These are phyloP conservation scores for Clonostachys byssicola DNA, from an alignment of 2,329 filamentous ascomycete species.

Conservation along the genomic window DNA sequence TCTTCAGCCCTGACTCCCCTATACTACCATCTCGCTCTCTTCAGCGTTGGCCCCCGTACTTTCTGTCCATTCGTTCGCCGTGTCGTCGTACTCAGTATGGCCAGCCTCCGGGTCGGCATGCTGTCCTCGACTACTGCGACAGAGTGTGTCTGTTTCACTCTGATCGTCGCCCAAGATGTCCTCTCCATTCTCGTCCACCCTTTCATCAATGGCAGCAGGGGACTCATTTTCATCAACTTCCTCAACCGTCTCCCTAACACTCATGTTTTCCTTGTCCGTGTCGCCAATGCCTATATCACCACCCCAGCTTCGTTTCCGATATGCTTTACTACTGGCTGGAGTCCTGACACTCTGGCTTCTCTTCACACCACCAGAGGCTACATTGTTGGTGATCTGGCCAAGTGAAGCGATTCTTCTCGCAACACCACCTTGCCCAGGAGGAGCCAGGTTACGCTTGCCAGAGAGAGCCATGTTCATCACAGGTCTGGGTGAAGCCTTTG, in stretches of 20 bases:
- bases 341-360: slow-evolving; percentile 76
- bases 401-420: slow-evolving; percentile 83
- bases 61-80: slow-evolving; percentile 44
- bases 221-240: slow-evolving; percentile 34
- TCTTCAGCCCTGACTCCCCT: slow-evolving; percentile 11
- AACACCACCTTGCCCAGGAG: slow-evolving; percentile 46
- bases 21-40: slow-evolving; percentile 26
- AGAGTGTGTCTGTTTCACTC: slow-evolving; percentile 32
- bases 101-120: slow-evolving; percentile 28
- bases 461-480: slow-evolving; percentile 51
- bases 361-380: slow-evolving; percentile 60
- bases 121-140: slow-evolving; percentile 38
- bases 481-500: slow-evolving; percentile 18
- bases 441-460: slow-evolving; percentile 42
- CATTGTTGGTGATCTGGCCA: slow-evolving; percentile 81
- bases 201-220: slow-evolving; percentile 11
- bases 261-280: slow-evolving; percentile 60
- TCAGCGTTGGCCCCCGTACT: slow-evolving; percentile 21
- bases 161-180: slow-evolving; percentile 7
- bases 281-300: slow-evolving; percentile 44
- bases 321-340: slow-evolving; percentile 35
- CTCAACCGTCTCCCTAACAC: slow-evolving; percentile 60
- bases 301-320: slow-evolving; percentile 69
- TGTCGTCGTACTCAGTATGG: slow-evolving; percentile 34
- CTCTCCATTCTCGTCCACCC: slow-evolving; percentile 4